These are phyloP conservation scores for Hyphopichia fennica DNA, from an alignment of 1,139 yeast species.

Conservation along the genomic window DNA sequence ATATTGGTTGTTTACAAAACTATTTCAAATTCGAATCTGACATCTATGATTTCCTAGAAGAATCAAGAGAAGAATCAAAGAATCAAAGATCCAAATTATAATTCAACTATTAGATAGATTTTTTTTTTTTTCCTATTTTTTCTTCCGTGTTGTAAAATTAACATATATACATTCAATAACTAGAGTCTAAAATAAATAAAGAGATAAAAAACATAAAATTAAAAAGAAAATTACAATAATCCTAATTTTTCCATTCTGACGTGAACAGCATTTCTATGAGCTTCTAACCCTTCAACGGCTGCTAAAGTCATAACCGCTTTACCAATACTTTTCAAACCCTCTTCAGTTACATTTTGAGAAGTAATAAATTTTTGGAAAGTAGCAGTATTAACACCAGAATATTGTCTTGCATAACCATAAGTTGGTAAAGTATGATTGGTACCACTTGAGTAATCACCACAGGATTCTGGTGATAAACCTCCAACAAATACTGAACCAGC, in stretches of 20 bases:
- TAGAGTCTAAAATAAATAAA: background rate
- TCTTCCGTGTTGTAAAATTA: no score
- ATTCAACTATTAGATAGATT: no score
- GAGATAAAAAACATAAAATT: background rate
- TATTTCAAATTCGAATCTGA: slow-evolving; percentile 16
- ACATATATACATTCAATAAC: background rate
- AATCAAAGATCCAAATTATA: no score
- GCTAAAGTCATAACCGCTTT: slow-evolving; percentile 96
- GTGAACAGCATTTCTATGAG: slow-evolving; percentile 94
- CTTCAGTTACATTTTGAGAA: slow-evolving; percentile 81
- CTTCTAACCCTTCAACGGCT: slow-evolving; percentile 95
- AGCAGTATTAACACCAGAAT: slow-evolving; percentile 94
- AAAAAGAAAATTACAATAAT: slow-evolving; percentile 14
- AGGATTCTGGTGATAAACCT: slow-evolving; percentile 92
- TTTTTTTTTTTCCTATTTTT: no score
- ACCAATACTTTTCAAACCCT: slow-evolving; percentile 86
- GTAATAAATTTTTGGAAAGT: slow-evolving; percentile 96
- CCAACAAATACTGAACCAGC: slow-evolving; percentile 98
- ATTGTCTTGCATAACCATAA: slow-evolving; percentile 96
- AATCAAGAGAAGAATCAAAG: slow-evolving; percentile 4
- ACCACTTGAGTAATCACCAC: slow-evolving; percentile 98
- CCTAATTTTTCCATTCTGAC: slow-evolving; percentile 86
- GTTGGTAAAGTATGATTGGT: slow-evolving; percentile 98
- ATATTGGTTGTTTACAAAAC: slow-evolving; percentile 13
- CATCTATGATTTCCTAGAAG: slow-evolving; percentile 15